Evolutionary conservation across 73 alveolate species (phyloP).

Genomic region (Tetrahymena elliotti): DNA sequence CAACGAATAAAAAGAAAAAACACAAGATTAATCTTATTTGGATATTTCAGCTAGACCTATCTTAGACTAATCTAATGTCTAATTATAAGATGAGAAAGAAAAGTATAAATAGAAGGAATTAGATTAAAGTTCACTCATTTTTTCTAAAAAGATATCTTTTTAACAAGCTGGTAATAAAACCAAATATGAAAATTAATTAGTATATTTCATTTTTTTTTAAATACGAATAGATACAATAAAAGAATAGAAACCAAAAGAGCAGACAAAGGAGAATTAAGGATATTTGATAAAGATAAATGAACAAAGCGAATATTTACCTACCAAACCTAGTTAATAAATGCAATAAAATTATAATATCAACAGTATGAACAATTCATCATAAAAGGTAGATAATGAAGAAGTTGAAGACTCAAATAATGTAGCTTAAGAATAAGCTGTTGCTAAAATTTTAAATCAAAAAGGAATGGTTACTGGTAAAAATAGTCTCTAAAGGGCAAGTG

Average conservation of each 20-base stretch:
- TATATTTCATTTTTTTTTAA: too few relatives aligned
- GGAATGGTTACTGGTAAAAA: not conserved
- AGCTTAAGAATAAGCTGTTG: not conserved
- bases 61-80: not conserved
- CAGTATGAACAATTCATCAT: not conserved
- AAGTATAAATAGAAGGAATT: too few relatives aligned
- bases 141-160: too few relatives aligned
- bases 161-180: not conserved
- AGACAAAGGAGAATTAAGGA: not conserved
- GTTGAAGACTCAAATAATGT: not conserved
- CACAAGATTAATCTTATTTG: not conserved
- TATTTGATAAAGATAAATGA: not conserved
- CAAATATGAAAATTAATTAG: too few relatives aligned
- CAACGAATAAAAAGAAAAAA: not conserved
- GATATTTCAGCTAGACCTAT: not conserved
- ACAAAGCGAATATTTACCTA: not conserved
- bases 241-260: not conserved
- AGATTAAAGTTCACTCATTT: not conserved
- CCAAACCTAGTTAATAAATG: not conserved
- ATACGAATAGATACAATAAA: too few relatives aligned
- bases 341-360: not conserved
- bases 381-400: not conserved
- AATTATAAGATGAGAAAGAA: not conserved
- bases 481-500: not conserved
- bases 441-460: not conserved